Evolutionary conservation across 495 filamentous ascomycete species (phyloP).

Genomic region (Lepidopterella palustris): DNA sequence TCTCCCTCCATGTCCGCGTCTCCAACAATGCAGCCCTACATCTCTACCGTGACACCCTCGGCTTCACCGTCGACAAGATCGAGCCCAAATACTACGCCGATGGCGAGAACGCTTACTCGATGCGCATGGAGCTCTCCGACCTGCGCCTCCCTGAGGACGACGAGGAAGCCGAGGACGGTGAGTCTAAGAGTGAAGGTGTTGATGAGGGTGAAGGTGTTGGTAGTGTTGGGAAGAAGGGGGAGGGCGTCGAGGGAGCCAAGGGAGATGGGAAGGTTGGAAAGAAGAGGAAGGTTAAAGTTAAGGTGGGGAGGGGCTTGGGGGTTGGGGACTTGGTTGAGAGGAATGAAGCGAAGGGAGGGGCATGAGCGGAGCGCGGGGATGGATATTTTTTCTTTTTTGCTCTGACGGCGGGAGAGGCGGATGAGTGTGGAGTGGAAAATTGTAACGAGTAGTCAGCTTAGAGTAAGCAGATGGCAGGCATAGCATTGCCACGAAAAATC

Average conservation of each 20-base stretch:
- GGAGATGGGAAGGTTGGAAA: constrained; percentile 37
- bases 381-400: too few relatives aligned
- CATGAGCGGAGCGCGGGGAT: background rate
- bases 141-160: constrained; percentile 40
- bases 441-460: too few relatives aligned
- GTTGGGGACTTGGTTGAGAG: constrained; percentile 1
- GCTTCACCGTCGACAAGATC: constrained; percentile 83
- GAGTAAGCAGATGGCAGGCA: too few relatives aligned
- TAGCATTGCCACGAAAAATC: too few relatives aligned
- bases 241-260: constrained; percentile 35
- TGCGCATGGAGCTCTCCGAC: constrained; percentile 74
- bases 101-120: constrained; percentile 91
- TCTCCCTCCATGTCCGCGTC: constrained; percentile 90
- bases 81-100: constrained; percentile 97
- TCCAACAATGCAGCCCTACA: constrained; percentile 85
- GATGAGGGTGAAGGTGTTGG: constrained; percentile 34
- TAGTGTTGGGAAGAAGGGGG: constrained; percentile 33
- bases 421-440: background rate
- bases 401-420: too few relatives aligned
- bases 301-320: constrained; percentile 56
- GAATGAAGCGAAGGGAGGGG: background rate
- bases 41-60: constrained; percentile 87
- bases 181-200: constrained; percentile 39
- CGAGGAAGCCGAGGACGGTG: constrained; percentile 40
- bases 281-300: constrained; percentile 53